These are phyloP conservation scores for Arachnopeziza araneosa DNA, from an alignment of 2,329 filamentous ascomycete genomes.

Conservation along the genomic window DNA sequence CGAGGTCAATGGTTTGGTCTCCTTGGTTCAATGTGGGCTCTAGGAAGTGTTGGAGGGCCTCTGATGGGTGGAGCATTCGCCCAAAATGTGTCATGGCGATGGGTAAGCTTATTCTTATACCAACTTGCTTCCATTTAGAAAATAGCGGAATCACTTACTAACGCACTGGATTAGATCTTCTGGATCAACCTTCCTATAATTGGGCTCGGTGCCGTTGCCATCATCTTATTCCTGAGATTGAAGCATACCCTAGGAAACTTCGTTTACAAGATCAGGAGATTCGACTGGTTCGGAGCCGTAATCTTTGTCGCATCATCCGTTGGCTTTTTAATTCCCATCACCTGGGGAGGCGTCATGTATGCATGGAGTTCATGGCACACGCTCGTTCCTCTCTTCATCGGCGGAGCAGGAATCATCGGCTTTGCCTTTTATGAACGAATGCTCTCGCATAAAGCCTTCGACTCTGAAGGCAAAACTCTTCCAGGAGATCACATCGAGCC, in stretches of 20 bases:
- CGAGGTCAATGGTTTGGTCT: conserved; percentile 32
- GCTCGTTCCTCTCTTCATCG: conserved; percentile 55
- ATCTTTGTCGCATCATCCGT: conserved; percentile 56
- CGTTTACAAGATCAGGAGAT: conserved; percentile 35
- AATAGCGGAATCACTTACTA: background rate
- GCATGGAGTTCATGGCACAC: conserved; percentile 57
- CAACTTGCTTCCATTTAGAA: no score
- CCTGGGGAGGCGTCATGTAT: conserved; percentile 60
- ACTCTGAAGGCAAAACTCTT: conserved; percentile 18
- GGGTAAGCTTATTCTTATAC: no score
- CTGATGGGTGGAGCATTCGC: conserved; percentile 49
- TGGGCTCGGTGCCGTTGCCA: conserved; percentile 19
- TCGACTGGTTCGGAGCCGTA: conserved; percentile 59
- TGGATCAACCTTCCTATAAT: conserved; percentile 38
- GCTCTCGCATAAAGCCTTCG: conserved; percentile 21
- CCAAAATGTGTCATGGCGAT: conserved; percentile 45
- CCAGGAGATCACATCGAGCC: conserved; percentile 23
- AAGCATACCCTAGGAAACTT: conserved; percentile 19
- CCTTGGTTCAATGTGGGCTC: conserved; percentile 42
- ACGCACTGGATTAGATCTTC: conserved; percentile 47
- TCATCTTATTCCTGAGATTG: conserved; percentile 26
- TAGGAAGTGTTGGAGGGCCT: conserved; percentile 50
- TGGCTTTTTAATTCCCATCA: conserved; percentile 55
- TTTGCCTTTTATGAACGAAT: conserved; percentile 49
- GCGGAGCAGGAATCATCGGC: conserved; percentile 42